Percentiles rank a stretch among this genome's conserved stretches.
phyloP scores from a whole-genome alignment of 2,329 filamentous ascomycete genomes.

The Neopestalotiopsis sp. region DNA sequence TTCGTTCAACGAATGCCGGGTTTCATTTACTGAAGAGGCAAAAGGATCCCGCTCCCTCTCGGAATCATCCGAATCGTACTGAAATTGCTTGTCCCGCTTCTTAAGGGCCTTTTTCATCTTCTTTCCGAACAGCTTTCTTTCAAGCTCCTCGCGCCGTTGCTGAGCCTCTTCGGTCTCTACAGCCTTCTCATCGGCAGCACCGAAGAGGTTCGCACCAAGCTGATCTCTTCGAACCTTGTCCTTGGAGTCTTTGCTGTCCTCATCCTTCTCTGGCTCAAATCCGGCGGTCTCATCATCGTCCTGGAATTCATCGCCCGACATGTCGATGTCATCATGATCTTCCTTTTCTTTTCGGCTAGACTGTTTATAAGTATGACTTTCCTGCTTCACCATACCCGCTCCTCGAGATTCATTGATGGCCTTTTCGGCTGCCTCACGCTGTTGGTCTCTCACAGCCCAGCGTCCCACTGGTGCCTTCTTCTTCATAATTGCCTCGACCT shows the following conservation, averaged over 20 bases:
- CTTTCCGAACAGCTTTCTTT: slow-evolving; percentile 75
- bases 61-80: slow-evolving; percentile 77
- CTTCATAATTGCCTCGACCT: slow-evolving; percentile 83
- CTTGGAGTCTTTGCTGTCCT: slow-evolving; percentile 76
- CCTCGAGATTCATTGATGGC: slow-evolving; percentile 65
- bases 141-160: slow-evolving; percentile 70
- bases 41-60: slow-evolving; percentile 55
- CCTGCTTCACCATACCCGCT: slow-evolving; percentile 68
- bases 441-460: slow-evolving; percentile 75
- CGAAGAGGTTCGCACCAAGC: slow-evolving; percentile 85
- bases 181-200: slow-evolving; percentile 70
- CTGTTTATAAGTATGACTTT: slow-evolving; percentile 68
- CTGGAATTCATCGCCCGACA: slow-evolving; percentile 78
- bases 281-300: slow-evolving; percentile 84
- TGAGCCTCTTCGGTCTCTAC: slow-evolving; percentile 78
- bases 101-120: slow-evolving; percentile 79
- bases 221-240: slow-evolving; percentile 80
- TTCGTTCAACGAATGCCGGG: background rate
- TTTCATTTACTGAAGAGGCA: slow-evolving; percentile 53
- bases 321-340: slow-evolving; percentile 73
- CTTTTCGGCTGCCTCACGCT: slow-evolving; percentile 60
- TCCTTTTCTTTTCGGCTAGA: slow-evolving; percentile 68
- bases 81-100: slow-evolving; percentile 84
- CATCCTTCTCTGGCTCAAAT: slow-evolving; percentile 80
- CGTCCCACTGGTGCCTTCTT: slow-evolving; percentile 78